A percentile compares a stretch with the other conserved stretches of the same genome.
Evolutionary conservation across 306 rosid genomes (phyloP).

Genomic region (Ormosia semicastrata): DNA sequence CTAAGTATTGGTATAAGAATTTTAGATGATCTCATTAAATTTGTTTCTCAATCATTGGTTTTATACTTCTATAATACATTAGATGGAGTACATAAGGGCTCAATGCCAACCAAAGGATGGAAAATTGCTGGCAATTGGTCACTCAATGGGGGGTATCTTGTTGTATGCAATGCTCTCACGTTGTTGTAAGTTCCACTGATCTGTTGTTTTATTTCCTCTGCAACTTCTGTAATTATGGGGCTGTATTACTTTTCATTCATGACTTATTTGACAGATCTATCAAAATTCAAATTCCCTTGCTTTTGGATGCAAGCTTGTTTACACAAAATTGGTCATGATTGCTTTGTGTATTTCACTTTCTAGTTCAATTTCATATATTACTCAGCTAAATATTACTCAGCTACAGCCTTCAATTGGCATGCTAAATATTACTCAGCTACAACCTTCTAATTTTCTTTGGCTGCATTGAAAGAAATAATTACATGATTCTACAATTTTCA

Average conservation of each 20-base stretch:
- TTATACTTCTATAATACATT: constrained; percentile 1
- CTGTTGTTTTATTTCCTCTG: constrained; percentile 4
- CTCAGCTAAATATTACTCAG: background rate
- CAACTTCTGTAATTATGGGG: constrained; percentile 7
- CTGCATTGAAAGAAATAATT: background rate
- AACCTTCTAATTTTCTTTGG: background rate
- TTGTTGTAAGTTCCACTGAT: constrained; percentile 53
- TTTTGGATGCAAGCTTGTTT: background rate
- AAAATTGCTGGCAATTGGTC: constrained; percentile 81
- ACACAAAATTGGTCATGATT: background rate
- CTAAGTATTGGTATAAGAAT: background rate
- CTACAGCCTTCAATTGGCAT: background rate
- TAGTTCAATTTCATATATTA: background rate
- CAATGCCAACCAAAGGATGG: constrained; percentile 75
- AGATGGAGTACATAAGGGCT: constrained; percentile 85
- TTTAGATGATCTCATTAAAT: background rate
- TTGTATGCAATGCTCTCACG: constrained; percentile 78
- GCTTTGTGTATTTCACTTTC: constrained; percentile 7
- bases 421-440: background rate
- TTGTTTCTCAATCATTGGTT: constrained; percentile 18
- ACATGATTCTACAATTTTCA: background rate
- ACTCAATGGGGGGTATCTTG: constrained; percentile 97
- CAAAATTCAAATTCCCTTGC: background rate
- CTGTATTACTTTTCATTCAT: background rate
- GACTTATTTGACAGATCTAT: background rate